Base-by-base conservation (phyloP, 2,329 filamentous ascomycete genomes). In the Apiospora rasikravindrae region DNA sequence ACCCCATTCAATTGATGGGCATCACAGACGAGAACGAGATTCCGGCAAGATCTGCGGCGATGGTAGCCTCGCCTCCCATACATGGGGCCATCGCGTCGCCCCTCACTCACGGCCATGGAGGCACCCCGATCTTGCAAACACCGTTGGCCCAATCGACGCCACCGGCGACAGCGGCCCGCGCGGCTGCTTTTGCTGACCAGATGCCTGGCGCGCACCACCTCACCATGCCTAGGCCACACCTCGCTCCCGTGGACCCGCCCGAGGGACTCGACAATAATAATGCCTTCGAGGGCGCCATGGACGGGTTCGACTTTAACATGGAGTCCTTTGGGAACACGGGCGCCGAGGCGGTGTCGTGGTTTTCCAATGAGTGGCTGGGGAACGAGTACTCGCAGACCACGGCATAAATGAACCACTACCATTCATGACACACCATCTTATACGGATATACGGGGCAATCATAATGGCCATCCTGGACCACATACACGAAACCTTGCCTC, bases 261-360 rank as follows among this genome's bases (percentile, higher is more conserved):
- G 80, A 81, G 26, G 80, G 81, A 1, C 77, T 84, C 4, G 84
- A 86, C 72, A 81, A 86, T n/a, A 87, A 86, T 68, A 87, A 86
- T 51, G 85, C 85, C 0, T 87, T 87, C 67, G 86, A 87, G 70
- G 85, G 86, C 2, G 84, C 85, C 0, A 81, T 86, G 70, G 85
- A 86, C 67, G 83, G 83, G 0, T 79, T 87, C 1, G 85, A 85
- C 37, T 80, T 86, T 29, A 85, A 86, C 26, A 81, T 84, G 40
- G 85, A 84, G 24, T 81, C 83, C 0, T 85, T 86, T 75, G 84
- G 84, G 1, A 80, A 78, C 73, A 80, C 76, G 0, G 79, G 80
- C 1, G 74, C 80, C 0, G 80, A 81, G 24, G 78, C 79, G 0
- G 74, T 76, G 14, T 77, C 78, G 5, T 81, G 80, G 80, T 78